Evolutionary conservation across 768 basidiomycete genomes (phyloP).

Genomic region (Erythrobasidium yunnanense): DNA sequence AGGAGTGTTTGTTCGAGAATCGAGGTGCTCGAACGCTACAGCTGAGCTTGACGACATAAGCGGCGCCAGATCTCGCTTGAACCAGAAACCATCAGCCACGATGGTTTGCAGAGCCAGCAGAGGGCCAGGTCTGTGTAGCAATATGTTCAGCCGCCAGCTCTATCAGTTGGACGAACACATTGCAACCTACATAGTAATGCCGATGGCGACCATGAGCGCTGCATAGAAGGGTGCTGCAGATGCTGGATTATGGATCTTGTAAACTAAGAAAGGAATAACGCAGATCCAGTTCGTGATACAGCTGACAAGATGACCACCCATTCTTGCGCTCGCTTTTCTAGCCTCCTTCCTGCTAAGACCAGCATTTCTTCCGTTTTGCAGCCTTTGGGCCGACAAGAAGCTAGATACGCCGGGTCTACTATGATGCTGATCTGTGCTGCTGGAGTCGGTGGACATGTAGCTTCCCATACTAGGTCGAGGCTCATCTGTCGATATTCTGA

Average conservation of each 20-base stretch:
- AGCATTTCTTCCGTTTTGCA: background rate
- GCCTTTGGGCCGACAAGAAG: background rate
- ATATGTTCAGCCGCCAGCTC: background rate
- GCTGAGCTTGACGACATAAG: slow-evolving; percentile 22
- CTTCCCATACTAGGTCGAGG: slow-evolving; percentile 24
- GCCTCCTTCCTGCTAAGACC: slow-evolving; percentile 5
- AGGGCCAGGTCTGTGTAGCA: background rate
- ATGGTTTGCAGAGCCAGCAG: slow-evolving; percentile 22
- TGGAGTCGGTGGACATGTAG: slow-evolving; percentile 7
- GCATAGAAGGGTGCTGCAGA: background rate
- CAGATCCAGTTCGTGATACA: slow-evolving; percentile 16
- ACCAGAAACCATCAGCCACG: slow-evolving; percentile 16
- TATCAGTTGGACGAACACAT: background rate
- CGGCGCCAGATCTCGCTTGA: background rate
- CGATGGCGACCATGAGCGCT: slow-evolving; percentile 7
- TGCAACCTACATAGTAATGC: slow-evolving; percentile 12
- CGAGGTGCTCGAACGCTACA: slow-evolving; percentile 25
- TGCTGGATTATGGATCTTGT: slow-evolving; percentile 15
- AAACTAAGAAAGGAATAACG: slow-evolving; percentile 10
- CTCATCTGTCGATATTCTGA: slow-evolving; percentile 1
- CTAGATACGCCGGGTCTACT: background rate
- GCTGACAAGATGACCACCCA: slow-evolving; percentile 17
- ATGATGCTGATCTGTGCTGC: background rate
- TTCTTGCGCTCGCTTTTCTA: slow-evolving; percentile 16
- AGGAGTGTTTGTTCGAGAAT: slow-evolving; percentile 9